Evolutionary conservation across 768 basidiomycete genomes (phyloP).

Genomic region (Termitomyces titanicus): DNA sequence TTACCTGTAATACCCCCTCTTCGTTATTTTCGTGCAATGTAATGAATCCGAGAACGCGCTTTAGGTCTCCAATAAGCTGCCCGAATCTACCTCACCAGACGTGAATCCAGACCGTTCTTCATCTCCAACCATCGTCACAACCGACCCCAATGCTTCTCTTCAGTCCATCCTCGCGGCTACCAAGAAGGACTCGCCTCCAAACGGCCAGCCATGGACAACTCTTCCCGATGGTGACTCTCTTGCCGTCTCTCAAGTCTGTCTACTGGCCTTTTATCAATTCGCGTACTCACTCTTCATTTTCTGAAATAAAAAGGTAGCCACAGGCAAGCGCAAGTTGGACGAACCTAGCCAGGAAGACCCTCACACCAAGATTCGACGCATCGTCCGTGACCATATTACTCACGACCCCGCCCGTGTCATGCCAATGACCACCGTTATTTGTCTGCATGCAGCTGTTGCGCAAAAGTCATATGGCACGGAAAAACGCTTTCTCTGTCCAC

Average conservation of each 20-base stretch:
- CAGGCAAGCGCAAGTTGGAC: constrained; percentile 75
- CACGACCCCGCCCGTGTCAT: constrained; percentile 72
- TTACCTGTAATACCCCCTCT: constrained; percentile 29
- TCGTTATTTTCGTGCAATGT: constrained; percentile 19
- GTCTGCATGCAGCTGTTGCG: constrained; percentile 88
- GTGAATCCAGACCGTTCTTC: constrained; percentile 24
- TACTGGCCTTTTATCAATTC: constrained; percentile 1
- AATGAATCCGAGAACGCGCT: constrained; percentile 26
- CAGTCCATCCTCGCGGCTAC: constrained; percentile 53
- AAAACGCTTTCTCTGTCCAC: constrained; percentile 91
- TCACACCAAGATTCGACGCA: constrained; percentile 79
- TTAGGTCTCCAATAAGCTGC: constrained; percentile 24
- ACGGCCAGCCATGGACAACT: constrained; percentile 37
- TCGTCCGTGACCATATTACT: constrained; percentile 77
- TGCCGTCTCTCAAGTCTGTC: constrained; percentile 36
- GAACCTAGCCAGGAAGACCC: constrained; percentile 59
- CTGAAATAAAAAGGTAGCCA: constrained; percentile 36
- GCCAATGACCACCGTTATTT: constrained; percentile 89
- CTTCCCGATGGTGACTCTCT: constrained; percentile 27
- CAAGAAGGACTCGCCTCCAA: constrained; percentile 37
- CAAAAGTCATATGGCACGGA: constrained; percentile 97
- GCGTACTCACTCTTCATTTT: constrained; percentile 1
- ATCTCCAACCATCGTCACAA: constrained; percentile 18
- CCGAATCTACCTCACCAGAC: constrained; percentile 17
- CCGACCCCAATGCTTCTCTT: constrained; percentile 44